Conservation (phyloP, 2,329 filamentous ascomycete genomes). For the Waltergamsia citrina region DNA sequence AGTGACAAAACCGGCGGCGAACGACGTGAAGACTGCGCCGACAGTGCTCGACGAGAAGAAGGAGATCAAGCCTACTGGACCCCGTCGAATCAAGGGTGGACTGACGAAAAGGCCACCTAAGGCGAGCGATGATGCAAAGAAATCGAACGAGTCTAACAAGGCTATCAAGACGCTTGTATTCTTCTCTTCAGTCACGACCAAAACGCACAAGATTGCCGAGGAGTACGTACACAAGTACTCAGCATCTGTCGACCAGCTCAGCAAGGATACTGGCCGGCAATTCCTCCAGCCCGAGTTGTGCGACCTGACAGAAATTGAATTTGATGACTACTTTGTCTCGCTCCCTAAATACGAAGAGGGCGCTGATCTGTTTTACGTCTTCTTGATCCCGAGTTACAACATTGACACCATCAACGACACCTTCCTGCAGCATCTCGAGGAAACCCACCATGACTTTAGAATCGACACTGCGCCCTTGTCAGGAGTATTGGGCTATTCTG, state of each 20-base stretch:
- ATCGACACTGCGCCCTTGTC: slow-evolving; percentile 84
- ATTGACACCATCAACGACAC: slow-evolving; percentile 87
- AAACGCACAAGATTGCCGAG: slow-evolving; percentile 65
- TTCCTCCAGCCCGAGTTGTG: slow-evolving; percentile 54
- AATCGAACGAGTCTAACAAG: slow-evolving; percentile 17
- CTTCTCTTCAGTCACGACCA: slow-evolving; percentile 81
- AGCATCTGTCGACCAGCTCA: slow-evolving; percentile 39
- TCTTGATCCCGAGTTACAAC: slow-evolving; percentile 86
- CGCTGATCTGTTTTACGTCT: slow-evolving; percentile 68
- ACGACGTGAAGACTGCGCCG: slow-evolving; percentile 1
- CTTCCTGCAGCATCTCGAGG: slow-evolving; percentile 77
- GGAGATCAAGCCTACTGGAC: slow-evolving; percentile 24
- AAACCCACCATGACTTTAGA: slow-evolving; percentile 94
- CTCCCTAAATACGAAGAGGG: slow-evolving; percentile 41
- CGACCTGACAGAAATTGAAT: slow-evolving; percentile 79
- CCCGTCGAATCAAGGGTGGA: slow-evolving; percentile 39
- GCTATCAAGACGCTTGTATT: slow-evolving; percentile 71
- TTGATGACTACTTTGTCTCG: slow-evolving; percentile 84
- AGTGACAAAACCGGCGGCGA: background rate
- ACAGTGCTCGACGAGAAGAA: slow-evolving; percentile 4
- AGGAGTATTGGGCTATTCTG: slow-evolving; percentile 71
- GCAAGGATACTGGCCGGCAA: slow-evolving; percentile 20
- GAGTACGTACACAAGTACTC: slow-evolving; percentile 49
- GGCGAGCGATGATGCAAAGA: slow-evolving; percentile 12
- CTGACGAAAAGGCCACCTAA: slow-evolving; percentile 19